Conservation (phyloP, 208 protist genomes). For the Crithidia sp. region DNA sequence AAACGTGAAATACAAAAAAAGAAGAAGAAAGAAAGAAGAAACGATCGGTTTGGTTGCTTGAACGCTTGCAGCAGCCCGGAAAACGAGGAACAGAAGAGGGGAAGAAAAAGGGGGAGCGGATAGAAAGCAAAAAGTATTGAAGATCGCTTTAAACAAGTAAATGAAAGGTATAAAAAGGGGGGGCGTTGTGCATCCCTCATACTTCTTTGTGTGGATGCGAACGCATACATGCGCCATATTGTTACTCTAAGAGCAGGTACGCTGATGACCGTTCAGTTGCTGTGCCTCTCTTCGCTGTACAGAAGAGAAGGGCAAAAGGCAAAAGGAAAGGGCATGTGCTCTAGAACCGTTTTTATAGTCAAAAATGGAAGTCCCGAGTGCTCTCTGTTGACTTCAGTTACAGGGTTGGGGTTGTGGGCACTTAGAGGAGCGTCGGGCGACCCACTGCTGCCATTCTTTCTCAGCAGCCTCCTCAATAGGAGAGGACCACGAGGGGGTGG, state of each 20-base stretch:
- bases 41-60: slow-evolving; percentile 9
- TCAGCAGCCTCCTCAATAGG: slow-evolving; percentile 34
- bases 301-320: background rate
- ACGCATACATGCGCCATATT: background rate
- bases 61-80: slow-evolving; percentile 6
- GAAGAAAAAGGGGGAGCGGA: background rate
- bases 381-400: background rate
- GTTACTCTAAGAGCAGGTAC: background rate
- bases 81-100: slow-evolving; percentile 4
- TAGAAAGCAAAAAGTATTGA: background rate
- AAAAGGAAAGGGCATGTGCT: too few species aligned
- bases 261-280: background rate
- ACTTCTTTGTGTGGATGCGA: too few species aligned
- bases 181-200: too few species aligned
- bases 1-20: slow-evolving; percentile 9
- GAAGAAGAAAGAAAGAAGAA: slow-evolving; percentile 19
- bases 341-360: too few species aligned
- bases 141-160: slow-evolving; percentile 1
- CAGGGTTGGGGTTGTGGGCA: slow-evolving; percentile 19
- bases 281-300: background rate
- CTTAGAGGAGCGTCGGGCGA: slow-evolving; percentile 14
- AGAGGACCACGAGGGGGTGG: slow-evolving; percentile 23
- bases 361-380: background rate
- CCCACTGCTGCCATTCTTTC: slow-evolving; percentile 42
- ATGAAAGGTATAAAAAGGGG: background rate